Base-by-base conservation (phyloP, 2,329 filamentous ascomycete genomes). In the Aureobasidium uvarum region DNA sequence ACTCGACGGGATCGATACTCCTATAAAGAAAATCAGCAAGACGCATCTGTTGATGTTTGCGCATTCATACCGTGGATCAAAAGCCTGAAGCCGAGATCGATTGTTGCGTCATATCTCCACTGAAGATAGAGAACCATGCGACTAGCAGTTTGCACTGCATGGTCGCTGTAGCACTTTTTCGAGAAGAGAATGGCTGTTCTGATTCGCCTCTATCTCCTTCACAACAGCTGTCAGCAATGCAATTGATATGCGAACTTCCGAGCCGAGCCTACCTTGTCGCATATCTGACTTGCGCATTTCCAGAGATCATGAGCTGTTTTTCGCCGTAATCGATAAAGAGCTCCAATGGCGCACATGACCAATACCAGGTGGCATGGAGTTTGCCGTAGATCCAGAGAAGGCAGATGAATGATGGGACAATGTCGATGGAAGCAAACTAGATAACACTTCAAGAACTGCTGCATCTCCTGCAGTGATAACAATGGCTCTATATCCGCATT, bases 291-390 rank as follows among this genome's bases (percentile, higher is more conserved):
- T 16, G 71, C 71, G 8, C 70, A 52, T 5, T 68, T 67, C 56
- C 67, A 71, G 8, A 69, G 70, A 16, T 68, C 67, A 46, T 69
- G 71, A 3, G 75, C 73, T 18, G 71, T 69, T 23, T 72, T 73
- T 25, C 74, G 71, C n/a, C 74, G 71, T 10, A 76, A 67, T 59
- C 71, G 71, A 63, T 75, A 76, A 2, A 74, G 67, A 5, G 76
- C 75, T 1, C 76, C 76, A 62, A 77, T 74, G 18, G 74, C 73
- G 54, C 74, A 77, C 50, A 77, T 76, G 2, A 74, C 72, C 6
- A 77, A 68, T 7, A 75, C 59, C 11, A 77, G 65, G 2, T 74
- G 73, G 25, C 72, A 71, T 18, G 74, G 73, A 7, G 69, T 70
- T 6, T 63, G 66, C 18, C 66, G 67, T 16, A 74, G 60, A 31